phyloP scores from a whole-genome alignment of 1,139 yeast genomes.

The Suhomyces chickasaworum region DNA sequence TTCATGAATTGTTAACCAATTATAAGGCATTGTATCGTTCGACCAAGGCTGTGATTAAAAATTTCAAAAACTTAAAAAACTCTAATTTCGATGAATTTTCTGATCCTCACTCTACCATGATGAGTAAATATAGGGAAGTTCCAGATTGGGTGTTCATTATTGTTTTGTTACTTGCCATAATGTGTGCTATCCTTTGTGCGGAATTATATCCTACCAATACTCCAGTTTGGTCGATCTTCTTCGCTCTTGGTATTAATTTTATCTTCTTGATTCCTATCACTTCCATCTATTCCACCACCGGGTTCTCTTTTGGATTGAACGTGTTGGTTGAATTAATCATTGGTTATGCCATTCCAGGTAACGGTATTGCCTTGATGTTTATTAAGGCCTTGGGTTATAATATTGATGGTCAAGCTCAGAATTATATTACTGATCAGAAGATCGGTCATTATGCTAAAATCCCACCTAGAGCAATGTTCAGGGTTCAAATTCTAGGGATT shows the following conservation, averaged over 20 bases:
- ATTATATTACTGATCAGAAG: constrained; percentile 57
- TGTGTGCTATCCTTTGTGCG: constrained; percentile 29
- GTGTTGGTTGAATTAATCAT: constrained; percentile 44
- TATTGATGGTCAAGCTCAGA: constrained; percentile 60
- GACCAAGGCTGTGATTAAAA: constrained; percentile 3
- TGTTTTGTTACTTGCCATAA: constrained; percentile 23
- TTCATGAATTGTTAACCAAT: constrained; percentile 16
- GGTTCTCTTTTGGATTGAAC: constrained; percentile 41
- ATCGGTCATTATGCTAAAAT: constrained; percentile 61
- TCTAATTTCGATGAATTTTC: constrained; percentile 22
- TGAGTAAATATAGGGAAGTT: constrained; percentile 26
- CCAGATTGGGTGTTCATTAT: constrained; percentile 26
- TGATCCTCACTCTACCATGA: constrained; percentile 25
- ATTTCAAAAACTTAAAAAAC: constrained; percentile 12
- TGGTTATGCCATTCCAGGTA: constrained; percentile 43
- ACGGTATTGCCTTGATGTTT: constrained; percentile 41
- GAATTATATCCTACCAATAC: constrained; percentile 39
- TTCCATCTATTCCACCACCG: constrained; percentile 40
- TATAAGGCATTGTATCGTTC: constrained; percentile 14
- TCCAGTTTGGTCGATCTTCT: constrained; percentile 35
- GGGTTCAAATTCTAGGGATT: constrained; percentile 55
- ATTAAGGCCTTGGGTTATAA: constrained; percentile 42
- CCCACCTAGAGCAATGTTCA: constrained; percentile 63
- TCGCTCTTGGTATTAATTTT: constrained; percentile 39
- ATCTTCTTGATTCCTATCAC: constrained; percentile 40